These are phyloP conservation scores for Byssochlamys sp. DNA, from an alignment of 2,329 filamentous ascomycete genomes.

Conservation along the genomic window DNA sequence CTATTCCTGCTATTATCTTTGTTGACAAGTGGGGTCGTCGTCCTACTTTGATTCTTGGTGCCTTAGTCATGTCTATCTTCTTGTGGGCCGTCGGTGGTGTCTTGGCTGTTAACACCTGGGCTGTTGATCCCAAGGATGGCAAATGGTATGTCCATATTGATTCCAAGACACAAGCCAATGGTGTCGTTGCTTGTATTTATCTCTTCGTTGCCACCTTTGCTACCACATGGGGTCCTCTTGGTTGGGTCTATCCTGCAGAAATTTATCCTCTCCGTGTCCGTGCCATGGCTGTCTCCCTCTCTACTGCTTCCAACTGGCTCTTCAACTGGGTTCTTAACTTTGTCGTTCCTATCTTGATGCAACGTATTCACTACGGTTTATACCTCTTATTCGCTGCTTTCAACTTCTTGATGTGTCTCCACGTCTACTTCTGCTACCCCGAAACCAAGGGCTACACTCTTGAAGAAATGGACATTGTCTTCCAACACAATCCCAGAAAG, in stretches of 20 bases:
- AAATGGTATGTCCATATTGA: slow-evolving; percentile 6
- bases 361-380: slow-evolving; percentile 19
- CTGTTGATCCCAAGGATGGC: slow-evolving; percentile 16
- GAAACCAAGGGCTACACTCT: slow-evolving; percentile 23
- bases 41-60: slow-evolving; percentile 47
- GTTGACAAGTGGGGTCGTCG: slow-evolving; percentile 53
- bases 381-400: slow-evolving; percentile 18
- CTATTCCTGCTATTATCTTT: slow-evolving; percentile 51
- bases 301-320: slow-evolving; percentile 29
- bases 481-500: too few species aligned
- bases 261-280: slow-evolving; percentile 33
- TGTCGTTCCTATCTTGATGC: slow-evolving; percentile 18
- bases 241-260: slow-evolving; percentile 32
- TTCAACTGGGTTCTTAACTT: slow-evolving; percentile 26
- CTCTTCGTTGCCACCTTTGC: slow-evolving; percentile 58
- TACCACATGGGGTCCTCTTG: slow-evolving; percentile 46
- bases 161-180: slow-evolving; percentile 31
- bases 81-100: slow-evolving; percentile 25
- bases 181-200: slow-evolving; percentile 58
- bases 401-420: slow-evolving; percentile 12
- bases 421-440: slow-evolving; percentile 19
- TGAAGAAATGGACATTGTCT: slow-evolving; percentile 22
- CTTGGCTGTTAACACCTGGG: slow-evolving; percentile 17
- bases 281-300: slow-evolving; percentile 27
- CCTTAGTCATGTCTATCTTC: slow-evolving; percentile 46